Percentiles rank a stretch among this genome's conserved stretches.
Conservation (phyloP, 768 basidiomycete species). For the Fomitopsis serialis region DNA sequence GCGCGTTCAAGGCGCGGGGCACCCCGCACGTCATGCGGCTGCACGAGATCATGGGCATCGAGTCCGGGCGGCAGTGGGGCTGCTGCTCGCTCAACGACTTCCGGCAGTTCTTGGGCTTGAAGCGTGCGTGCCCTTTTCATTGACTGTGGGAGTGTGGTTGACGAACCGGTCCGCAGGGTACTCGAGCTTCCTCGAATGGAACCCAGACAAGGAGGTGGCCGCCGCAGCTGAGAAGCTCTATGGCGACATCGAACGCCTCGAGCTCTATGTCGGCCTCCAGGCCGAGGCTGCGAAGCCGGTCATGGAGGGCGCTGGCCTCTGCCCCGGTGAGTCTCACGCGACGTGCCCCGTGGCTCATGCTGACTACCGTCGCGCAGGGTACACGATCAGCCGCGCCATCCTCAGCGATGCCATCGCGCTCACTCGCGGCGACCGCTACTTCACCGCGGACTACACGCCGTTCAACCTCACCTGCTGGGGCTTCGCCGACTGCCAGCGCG, state of each 20-base stretch:
- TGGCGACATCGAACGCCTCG: constrained; percentile 68
- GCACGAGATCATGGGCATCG: constrained; percentile 83
- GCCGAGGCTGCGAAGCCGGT: constrained; percentile 75
- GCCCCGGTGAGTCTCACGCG: constrained; percentile 51
- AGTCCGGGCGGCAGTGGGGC: constrained; percentile 72
- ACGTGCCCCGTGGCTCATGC: not conserved
- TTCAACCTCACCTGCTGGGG: constrained; percentile 82
- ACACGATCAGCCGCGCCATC: constrained; percentile 82
- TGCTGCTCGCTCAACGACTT: constrained; percentile 84
- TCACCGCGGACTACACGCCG: constrained; percentile 77
- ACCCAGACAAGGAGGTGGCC: constrained; percentile 63
- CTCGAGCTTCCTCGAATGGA: constrained; percentile 75
- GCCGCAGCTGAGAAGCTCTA: constrained; percentile 74
- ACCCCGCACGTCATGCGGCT: constrained; percentile 68
- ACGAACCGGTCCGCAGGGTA: constrained; percentile 41
- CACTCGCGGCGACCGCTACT: constrained; percentile 80
- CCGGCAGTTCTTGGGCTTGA: constrained; percentile 72
- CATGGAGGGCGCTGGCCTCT: constrained; percentile 76
- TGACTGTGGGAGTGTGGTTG: not conserved
- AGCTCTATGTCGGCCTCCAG: constrained; percentile 77
- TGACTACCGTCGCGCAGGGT: constrained; percentile 36
- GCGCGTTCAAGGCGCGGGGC: constrained; percentile 68
- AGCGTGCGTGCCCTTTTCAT: constrained; percentile 40
- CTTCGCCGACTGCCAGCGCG: constrained; percentile 76
- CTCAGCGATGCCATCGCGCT: constrained; percentile 83